Conservation (phyloP, 2,329 filamentous ascomycete species). For the Fusarium xyrophilum region DNA sequence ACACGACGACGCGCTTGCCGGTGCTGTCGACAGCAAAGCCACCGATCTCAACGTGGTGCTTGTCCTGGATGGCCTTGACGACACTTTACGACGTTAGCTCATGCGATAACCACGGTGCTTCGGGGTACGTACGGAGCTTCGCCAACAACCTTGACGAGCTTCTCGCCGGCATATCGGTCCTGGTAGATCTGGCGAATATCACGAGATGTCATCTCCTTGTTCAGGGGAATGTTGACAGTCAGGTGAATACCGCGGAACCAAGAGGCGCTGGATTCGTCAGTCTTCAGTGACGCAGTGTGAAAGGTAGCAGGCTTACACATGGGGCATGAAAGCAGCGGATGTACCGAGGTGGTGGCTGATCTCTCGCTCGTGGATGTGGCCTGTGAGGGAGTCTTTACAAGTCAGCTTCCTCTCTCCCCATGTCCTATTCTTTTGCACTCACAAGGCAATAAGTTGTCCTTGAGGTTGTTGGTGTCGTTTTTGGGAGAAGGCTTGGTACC, state of each 20-base stretch:
- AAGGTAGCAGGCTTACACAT: slow-evolving; percentile 59
- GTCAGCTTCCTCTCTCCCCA: not conserved
- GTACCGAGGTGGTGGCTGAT: slow-evolving; percentile 79
- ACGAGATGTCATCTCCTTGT: slow-evolving; percentile 84
- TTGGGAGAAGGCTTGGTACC: slow-evolving; percentile 87
- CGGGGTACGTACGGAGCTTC: slow-evolving; percentile 69
- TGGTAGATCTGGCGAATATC: slow-evolving; percentile 96
- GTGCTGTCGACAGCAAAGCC: slow-evolving; percentile 89
- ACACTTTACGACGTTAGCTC: not conserved
- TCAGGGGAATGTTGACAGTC: slow-evolving; percentile 88
- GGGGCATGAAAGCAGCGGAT: slow-evolving; percentile 84
- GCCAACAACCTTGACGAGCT: slow-evolving; percentile 89
- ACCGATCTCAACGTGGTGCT: slow-evolving; percentile 92
- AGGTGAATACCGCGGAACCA: slow-evolving; percentile 98
- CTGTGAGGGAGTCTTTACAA: slow-evolving; percentile 59
- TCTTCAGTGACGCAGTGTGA: not conserved
- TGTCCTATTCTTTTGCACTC: slow-evolving; percentile 46
- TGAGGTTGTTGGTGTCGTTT: slow-evolving; percentile 85
- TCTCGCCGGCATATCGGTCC: slow-evolving; percentile 94
- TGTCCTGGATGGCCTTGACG: slow-evolving; percentile 76
- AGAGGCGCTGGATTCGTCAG: slow-evolving; percentile 58
- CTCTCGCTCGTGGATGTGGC: slow-evolving; percentile 94
- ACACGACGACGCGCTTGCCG: slow-evolving; percentile 88
- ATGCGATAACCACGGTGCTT: not conserved
- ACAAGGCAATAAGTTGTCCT: slow-evolving; percentile 85